Conservation (phyloP, 2,329 filamentous ascomycete genomes). For the Colletotrichum limetticola region DNA sequence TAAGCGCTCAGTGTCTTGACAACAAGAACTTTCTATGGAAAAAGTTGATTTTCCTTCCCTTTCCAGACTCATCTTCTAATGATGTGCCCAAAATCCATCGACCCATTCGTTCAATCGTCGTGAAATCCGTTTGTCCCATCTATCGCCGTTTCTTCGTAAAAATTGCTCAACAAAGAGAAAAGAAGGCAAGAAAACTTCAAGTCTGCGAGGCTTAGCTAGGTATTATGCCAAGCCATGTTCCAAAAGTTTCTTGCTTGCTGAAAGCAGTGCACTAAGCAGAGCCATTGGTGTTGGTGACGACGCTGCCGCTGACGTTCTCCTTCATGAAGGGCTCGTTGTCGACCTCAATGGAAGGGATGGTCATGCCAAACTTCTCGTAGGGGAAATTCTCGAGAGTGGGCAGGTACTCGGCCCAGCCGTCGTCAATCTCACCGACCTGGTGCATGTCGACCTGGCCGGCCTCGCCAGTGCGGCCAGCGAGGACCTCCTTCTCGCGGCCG, state of each 20-base stretch:
- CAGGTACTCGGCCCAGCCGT: slow-evolving; percentile 71
- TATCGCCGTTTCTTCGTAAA: slow-evolving; percentile 11
- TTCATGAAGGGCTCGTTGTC: slow-evolving; percentile 57
- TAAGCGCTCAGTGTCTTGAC: neutral
- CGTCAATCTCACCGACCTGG: slow-evolving; percentile 65
- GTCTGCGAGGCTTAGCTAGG: neutral
- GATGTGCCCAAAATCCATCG: neutral
- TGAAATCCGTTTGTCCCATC: neutral
- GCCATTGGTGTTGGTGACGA: slow-evolving; percentile 35
- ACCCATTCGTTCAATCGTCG: slow-evolving; percentile 2
- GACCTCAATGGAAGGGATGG: slow-evolving; percentile 53
- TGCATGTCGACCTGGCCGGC: slow-evolving; percentile 65
- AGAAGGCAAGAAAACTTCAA: neutral
- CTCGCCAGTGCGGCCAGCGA: slow-evolving; percentile 84
- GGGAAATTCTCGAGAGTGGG: slow-evolving; percentile 64
- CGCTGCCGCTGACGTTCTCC: slow-evolving; percentile 42
- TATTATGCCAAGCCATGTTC: neutral
- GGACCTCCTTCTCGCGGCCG: slow-evolving; percentile 81
- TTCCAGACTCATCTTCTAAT: neutral
- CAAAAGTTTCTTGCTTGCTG: neutral
- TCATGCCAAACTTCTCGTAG: slow-evolving; percentile 68
- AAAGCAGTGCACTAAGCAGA: neutral
- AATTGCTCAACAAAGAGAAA: neutral
- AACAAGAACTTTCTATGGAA: neutral
- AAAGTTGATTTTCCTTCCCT: neutral